Evolutionary conservation across 495 filamentous ascomycete species (phyloP).

Genomic region (Penicillium egyptiacum): DNA sequence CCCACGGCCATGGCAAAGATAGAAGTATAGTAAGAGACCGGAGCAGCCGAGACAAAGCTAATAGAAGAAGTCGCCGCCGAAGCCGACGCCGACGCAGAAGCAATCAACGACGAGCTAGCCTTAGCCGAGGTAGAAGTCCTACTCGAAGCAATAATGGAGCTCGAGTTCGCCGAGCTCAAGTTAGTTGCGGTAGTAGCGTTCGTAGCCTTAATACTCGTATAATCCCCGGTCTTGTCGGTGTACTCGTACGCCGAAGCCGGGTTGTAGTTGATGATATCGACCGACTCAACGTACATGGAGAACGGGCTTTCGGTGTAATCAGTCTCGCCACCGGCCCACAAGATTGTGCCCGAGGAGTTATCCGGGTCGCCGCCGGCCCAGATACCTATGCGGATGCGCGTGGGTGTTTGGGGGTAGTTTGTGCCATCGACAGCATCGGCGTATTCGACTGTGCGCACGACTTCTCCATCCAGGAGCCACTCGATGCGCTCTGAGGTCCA

Average conservation of each 20-base stretch:
- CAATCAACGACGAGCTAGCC: neutral
- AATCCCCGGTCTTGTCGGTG: constrained; percentile 64
- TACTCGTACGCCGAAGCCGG: constrained; percentile 62
- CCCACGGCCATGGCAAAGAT: neutral
- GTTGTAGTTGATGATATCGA: constrained; percentile 40
- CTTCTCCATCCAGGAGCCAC: constrained; percentile 79
- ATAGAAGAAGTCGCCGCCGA: constrained; percentile 5
- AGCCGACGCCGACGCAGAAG: constrained; percentile 2
- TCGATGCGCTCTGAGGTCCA: constrained; percentile 74
- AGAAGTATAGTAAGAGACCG: constrained; percentile 5
- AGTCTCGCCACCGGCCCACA: constrained; percentile 81
- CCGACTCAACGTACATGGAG: constrained; percentile 71
- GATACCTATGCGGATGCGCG: constrained; percentile 79
- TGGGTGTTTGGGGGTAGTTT: constrained; percentile 89
- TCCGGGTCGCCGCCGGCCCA: constrained; percentile 82
- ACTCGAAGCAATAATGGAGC: constrained; percentile 1
- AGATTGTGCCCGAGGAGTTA: constrained; percentile 59
- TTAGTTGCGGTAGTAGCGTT: constrained; percentile 23
- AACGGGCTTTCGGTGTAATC: constrained; percentile 74
- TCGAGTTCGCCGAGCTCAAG: constrained; percentile 17
- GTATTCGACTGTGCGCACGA: constrained; percentile 66
- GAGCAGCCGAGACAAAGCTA: constrained; percentile 1
- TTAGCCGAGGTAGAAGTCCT: constrained; percentile 2
- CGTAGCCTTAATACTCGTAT: constrained; percentile 65
- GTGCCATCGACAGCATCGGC: constrained; percentile 60